Conservation (phyloP, 129 eudicot genomes). For the Saposhnikovia divaricata region DNA sequence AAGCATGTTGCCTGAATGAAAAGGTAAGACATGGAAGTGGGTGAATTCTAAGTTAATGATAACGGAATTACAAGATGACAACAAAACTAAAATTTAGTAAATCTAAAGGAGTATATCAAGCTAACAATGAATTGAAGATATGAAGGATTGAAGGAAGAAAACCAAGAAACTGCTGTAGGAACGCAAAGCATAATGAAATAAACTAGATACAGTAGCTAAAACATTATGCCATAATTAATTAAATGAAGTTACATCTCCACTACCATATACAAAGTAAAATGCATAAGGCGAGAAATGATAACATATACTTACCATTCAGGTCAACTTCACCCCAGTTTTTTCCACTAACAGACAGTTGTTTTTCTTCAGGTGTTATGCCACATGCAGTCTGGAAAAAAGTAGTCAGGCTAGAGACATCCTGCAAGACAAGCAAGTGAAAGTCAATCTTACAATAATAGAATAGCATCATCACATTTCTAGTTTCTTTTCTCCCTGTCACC, state of each 20-base stretch:
- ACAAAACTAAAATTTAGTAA: not conserved
- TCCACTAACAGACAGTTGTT: conserved; percentile 91
- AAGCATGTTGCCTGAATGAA: conserved; percentile 67
- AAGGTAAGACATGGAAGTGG: not conserved
- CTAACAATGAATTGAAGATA: not conserved
- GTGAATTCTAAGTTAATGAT: no score
- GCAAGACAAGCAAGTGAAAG: conserved; percentile 24
- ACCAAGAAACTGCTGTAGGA: not conserved
- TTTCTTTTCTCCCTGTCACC: not conserved
- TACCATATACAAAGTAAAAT: not conserved
- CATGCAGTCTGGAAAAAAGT: conserved; percentile 65
- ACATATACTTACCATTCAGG: conserved; percentile 56
- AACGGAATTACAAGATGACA: not conserved
- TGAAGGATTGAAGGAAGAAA: not conserved
- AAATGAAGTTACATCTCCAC: not conserved
- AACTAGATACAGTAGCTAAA: not conserved
- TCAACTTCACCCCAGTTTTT: conserved; percentile 97
- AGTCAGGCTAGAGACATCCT: conserved; percentile 79
- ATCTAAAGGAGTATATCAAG: not conserved
- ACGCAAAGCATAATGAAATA: not conserved
- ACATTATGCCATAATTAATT: not conserved
- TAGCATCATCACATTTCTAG: not conserved
- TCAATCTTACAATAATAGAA: not conserved
- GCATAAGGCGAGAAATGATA: not conserved
- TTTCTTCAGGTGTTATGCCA: conserved; percentile 77